Evolutionary conservation across 2,329 filamentous ascomycete species (phyloP).

Genomic region (Canariomyces notabilis): DNA sequence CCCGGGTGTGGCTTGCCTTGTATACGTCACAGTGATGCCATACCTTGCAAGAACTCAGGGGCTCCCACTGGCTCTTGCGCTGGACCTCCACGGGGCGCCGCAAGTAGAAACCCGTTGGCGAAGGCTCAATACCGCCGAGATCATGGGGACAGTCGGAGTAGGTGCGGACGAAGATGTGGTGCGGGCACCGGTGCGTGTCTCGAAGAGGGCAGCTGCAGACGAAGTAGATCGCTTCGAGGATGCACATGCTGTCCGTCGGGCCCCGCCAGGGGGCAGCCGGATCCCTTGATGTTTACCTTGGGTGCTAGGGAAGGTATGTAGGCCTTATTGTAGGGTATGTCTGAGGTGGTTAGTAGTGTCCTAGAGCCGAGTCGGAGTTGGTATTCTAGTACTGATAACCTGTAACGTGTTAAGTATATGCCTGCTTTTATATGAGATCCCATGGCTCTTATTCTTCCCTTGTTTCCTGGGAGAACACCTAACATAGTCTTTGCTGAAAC

Average conservation of each 20-base stretch:
- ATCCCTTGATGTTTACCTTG: too few relatives aligned
- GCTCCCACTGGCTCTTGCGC: not conserved
- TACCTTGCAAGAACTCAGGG: not conserved
- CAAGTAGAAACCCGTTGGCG: not conserved
- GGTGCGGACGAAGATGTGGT: constrained; percentile 27
- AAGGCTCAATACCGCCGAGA: not conserved
- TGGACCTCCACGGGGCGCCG: not conserved
- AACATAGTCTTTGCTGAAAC: too few relatives aligned
- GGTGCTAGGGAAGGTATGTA: too few relatives aligned
- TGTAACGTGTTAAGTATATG: too few relatives aligned
- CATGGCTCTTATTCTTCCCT: too few relatives aligned
- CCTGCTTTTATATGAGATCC: too few relatives aligned
- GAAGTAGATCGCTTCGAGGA: not conserved
- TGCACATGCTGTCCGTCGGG: constrained; percentile 1
- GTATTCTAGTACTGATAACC: too few relatives aligned
- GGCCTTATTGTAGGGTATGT: too few relatives aligned
- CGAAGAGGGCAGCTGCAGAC: constrained; percentile 8
- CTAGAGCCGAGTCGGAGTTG: too few relatives aligned
- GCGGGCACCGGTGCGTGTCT: constrained; percentile 3
- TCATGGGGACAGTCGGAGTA: not conserved
- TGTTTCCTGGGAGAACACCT: too few relatives aligned
- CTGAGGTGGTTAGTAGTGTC: too few relatives aligned
- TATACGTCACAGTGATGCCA: not conserved
- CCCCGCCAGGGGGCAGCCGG: too few relatives aligned
- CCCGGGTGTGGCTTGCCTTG: not conserved